Evolutionary conservation across 352 stramenopile species (phyloP).

Genomic region (Pythium apleroticum): DNA sequence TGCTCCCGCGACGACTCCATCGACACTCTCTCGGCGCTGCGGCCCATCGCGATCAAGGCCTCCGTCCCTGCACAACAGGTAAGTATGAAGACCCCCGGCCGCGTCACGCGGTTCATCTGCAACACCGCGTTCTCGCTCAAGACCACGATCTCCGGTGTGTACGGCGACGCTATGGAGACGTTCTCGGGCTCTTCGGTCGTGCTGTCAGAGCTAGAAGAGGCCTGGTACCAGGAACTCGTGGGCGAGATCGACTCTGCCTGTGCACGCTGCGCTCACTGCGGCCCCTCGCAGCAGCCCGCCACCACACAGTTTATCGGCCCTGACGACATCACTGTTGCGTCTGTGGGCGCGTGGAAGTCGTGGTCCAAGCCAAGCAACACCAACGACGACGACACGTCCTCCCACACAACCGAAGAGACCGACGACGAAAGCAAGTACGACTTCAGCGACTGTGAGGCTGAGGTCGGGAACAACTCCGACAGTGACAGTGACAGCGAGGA

Average conservation of each 20-base stretch:
- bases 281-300: not conserved
- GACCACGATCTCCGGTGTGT: slow-evolving; percentile 14
- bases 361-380: slow-evolving; percentile 7
- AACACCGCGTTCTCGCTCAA: slow-evolving; percentile 14
- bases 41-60: slow-evolving; percentile 8
- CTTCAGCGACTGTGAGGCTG: slow-evolving; percentile 26
- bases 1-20: slow-evolving; percentile 15
- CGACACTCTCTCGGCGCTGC: slow-evolving; percentile 13
- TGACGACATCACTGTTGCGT: slow-evolving; percentile 15
- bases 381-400: slow-evolving; percentile 41
- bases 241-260: slow-evolving; percentile 6
- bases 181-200: slow-evolving; percentile 21
- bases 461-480: slow-evolving; percentile 31
- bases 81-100: slow-evolving; percentile 3
- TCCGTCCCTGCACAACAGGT: slow-evolving; percentile 31
- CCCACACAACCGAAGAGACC: slow-evolving; percentile 44
- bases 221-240: slow-evolving; percentile 21
- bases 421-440: slow-evolving; percentile 42
- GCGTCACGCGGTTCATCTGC: not conserved
- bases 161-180: slow-evolving; percentile 5
- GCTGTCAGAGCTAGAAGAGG: slow-evolving; percentile 23
- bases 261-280: not conserved
- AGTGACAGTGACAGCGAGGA: slow-evolving; percentile 25
- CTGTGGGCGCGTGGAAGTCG: slow-evolving; percentile 4
- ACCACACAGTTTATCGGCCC: slow-evolving; percentile 12